phyloP scores from a whole-genome alignment of 169 alveolate species.

The Theileria parva region DNA sequence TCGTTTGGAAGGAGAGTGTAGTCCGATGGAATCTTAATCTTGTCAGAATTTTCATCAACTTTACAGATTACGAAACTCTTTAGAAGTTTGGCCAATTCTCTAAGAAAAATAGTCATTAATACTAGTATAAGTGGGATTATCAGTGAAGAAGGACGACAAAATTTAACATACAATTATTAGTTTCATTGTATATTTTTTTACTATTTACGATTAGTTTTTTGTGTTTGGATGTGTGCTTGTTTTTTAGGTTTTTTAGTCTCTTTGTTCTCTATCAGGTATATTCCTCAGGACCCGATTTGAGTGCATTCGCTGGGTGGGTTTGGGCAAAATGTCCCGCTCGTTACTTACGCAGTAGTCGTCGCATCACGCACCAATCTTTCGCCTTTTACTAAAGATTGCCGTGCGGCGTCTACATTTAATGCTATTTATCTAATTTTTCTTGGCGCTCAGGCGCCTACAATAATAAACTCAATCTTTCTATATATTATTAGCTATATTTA shows the following conservation, averaged over 20 bases:
- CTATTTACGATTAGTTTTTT: no score
- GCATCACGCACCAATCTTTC: constrained; percentile 91
- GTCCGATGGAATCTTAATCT: constrained; percentile 6
- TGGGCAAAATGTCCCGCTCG: not conserved
- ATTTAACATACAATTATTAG: not conserved
- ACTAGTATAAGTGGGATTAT: no score
- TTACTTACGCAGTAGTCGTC: constrained; percentile 64
- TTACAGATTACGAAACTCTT: not conserved
- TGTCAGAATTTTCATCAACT: not conserved
- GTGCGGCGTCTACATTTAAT: constrained; percentile 85
- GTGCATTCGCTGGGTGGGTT: constrained; percentile 20
- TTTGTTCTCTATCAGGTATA: not conserved
- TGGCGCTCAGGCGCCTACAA: constrained; percentile 72
- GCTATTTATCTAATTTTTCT: constrained; percentile 70
- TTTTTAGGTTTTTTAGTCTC: no score
- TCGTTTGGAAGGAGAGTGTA: not conserved
- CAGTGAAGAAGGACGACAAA: not conserved
- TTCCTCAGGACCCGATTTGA: constrained; percentile 32
- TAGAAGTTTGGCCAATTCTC: not conserved
- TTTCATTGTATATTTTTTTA: no score
- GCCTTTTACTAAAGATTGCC: constrained; percentile 98
- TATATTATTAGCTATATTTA: not conserved
- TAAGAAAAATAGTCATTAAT: not conserved
- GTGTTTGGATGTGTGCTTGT: not conserved
- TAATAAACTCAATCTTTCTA: constrained; percentile 4